Evolutionary conservation across 768 basidiomycete genomes (phyloP), one percentile per base, ranked within the genome.

Genomic region (Gautieria morchelliformis): DNA sequence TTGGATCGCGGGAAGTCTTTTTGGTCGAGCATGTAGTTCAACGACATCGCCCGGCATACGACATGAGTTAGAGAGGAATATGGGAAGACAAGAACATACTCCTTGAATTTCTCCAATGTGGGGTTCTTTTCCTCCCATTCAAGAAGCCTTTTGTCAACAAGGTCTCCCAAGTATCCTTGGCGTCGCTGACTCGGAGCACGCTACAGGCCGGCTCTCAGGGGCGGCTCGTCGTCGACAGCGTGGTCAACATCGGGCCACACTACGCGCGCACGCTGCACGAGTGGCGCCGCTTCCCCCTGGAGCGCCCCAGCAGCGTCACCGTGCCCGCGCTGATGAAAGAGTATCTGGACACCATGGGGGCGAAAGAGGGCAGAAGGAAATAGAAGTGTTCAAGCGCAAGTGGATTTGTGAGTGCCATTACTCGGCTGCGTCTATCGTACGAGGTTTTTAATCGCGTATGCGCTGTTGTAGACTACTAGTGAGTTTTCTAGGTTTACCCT

Each of bases 261-360:
- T 89, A 95, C 71, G 90, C 93, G 32, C 84, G 92, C 51, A 95
- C 89, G 14, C 74, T 90, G 7, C 77, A 87, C 20, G 87, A 89
- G 71, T 90, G 89, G 88, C 72, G 81, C 11, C 66, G 70, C 24
- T 74, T 83, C 9, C 89, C 89, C 70, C 64, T 79, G 49, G 69
- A 71, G 20, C 69, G 72, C 27, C 89, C 86, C 64, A 80, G 83
- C 32, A 68, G 66, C 12, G 72, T 78, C 32, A 80, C 88, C 53
- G 75, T 76, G 1, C 82, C 83, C 4, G 77, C 84, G 0, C 69
- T 89, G 54, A 72, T 74, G 63, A 69, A 71, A 17, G 82, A 87
- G 63, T 80, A 86, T 62, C 82, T 81, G 0, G 75, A 76, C n/a
- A 73, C 81, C 57, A 80, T 81, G 73, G 69, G 69, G 71, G 74